These are phyloP conservation scores for Fusarium mundagurra DNA, from an alignment of 2,329 filamentous ascomycete species.

Conservation along the genomic window DNA sequence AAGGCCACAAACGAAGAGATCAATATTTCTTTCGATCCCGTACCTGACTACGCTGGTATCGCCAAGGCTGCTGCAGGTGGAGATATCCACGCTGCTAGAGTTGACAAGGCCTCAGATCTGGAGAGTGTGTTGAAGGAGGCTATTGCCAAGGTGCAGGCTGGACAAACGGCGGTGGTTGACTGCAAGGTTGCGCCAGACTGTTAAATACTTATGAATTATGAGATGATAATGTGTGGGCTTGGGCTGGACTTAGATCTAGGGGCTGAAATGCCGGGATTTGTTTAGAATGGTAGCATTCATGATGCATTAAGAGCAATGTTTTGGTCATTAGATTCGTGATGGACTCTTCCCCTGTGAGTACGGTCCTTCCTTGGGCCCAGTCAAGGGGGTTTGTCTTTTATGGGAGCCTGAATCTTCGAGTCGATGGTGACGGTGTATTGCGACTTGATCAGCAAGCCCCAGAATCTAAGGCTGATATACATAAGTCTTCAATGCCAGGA, in stretches of 20 bases:
- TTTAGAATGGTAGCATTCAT: conserved; percentile 14
- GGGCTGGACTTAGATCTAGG: conserved; percentile 5
- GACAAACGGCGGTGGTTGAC: conserved; percentile 64
- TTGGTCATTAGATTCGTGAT: not conserved
- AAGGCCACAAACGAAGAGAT: conserved; percentile 68
- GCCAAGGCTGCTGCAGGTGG: conserved; percentile 68
- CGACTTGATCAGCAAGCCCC: not conserved
- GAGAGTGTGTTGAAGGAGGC: conserved; percentile 59
- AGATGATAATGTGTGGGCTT: conserved; percentile 3
- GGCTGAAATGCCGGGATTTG: not conserved
- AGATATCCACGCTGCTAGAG: conserved; percentile 59
- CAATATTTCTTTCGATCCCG: conserved; percentile 68
- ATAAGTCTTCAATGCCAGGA: not conserved
- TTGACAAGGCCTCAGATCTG: conserved; percentile 58
- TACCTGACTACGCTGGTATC: conserved; percentile 68
- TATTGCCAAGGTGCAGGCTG: conserved; percentile 60
- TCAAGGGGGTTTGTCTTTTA: not conserved
- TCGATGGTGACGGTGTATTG: not conserved
- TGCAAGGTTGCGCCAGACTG: conserved; percentile 60
- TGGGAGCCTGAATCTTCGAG: not conserved
- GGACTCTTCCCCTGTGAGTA: too few relatives aligned
- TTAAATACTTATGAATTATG: conserved; percentile 38
- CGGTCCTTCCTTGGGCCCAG: not conserved
- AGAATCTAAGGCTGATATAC: not conserved
- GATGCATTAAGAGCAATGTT: conserved; percentile 2